Base-by-base conservation (phyloP, 2,329 filamentous ascomycete genomes). In the Trichoderma guizhouense region DNA sequence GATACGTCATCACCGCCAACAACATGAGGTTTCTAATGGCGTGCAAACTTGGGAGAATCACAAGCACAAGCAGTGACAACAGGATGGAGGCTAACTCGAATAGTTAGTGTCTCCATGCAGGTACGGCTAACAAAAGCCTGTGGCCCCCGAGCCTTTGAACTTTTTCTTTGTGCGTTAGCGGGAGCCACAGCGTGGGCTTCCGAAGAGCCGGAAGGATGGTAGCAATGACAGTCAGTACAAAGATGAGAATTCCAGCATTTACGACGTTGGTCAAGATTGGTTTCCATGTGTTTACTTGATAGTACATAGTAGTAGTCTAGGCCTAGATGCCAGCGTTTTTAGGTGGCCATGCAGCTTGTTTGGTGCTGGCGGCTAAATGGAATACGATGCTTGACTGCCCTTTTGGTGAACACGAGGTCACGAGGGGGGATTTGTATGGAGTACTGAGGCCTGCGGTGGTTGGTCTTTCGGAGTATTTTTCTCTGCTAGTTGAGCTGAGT, bases 331-430 rank as follows among this genome's bases (percentile, higher is more conserved):
- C 39, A 43, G 7, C 39, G 39, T n/a, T n/a, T 43, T n/a, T 43
- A 4, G 39, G 39, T n/a, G 39, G 39, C 15, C 39, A n/a, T 43
- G 39, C 39, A 43, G 15, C 39, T 43, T 43, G 39, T 43, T 66
- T 34, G 11, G 21, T 57, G 21, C 18, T 43, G 28, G 64, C 64
- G 65, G 65, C 53, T 69, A 53, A 53, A 51, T 68, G 30, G 65
- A 47, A 68, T 68, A 68, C 65, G 65, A 68, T 68, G 64, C n/a
- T 53, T n/a, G 64, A 26, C 15, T 26, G 28, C 51, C 30, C 34
- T 34, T 66, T 55, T 55, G 65, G 36, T 60, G 66, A 61, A 69
- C 57, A 69, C 66, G 66, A 69, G 66, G 66, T 69, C 66, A 69
- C 66, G 66, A 58, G 55, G 55, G 36, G 36, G 32, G 9, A n/a